A percentile compares a stretch with the other conserved stretches of the same genome.
Conservation (phyloP, 257 asterid genomes). For the Avicennia marina region DNA sequence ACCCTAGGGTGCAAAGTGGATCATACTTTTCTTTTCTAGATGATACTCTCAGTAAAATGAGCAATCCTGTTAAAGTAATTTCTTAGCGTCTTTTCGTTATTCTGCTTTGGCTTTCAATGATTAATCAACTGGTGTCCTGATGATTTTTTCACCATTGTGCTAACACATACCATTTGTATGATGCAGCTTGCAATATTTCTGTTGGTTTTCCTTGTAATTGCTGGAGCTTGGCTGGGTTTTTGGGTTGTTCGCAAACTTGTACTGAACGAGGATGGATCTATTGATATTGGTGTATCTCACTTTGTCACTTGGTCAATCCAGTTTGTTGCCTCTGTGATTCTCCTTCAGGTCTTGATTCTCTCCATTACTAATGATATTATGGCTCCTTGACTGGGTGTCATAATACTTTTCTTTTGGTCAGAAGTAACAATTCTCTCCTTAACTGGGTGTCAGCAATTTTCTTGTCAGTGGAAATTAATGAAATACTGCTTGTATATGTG, state of each 20-base stretch:
- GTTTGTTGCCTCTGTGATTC: constrained; percentile 60
- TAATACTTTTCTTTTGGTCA: no score
- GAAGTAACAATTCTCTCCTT: no score
- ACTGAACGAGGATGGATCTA: constrained; percentile 68
- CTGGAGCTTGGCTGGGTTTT: constrained; percentile 93
- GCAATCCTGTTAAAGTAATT: background rate
- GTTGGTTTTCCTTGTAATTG: constrained; percentile 57
- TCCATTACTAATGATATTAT: background rate
- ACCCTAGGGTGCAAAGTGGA: no score
- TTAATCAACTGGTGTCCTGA: constrained; percentile 1
- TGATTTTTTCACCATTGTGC: background rate
- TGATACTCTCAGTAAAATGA: background rate
- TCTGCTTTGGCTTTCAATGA: constrained; percentile 10
- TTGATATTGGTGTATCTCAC: constrained; percentile 64
- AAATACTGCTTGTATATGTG: constrained; percentile 8
- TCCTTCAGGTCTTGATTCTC: constrained; percentile 69
- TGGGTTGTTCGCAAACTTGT: constrained; percentile 90
- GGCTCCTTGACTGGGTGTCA: background rate
- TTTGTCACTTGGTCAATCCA: constrained; percentile 79
- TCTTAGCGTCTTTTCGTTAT: no score
- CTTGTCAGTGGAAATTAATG: constrained; percentile 12
- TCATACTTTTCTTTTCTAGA: no score
- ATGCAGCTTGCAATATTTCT: constrained; percentile 63
- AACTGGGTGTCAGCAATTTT: background rate
- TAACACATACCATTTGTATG: constrained; percentile 21